Evolutionary conservation across 1,139 yeast genomes (phyloP), one percentile per base, ranked within the genome.

Genomic region (Yamadazyma blattariae): DNA sequence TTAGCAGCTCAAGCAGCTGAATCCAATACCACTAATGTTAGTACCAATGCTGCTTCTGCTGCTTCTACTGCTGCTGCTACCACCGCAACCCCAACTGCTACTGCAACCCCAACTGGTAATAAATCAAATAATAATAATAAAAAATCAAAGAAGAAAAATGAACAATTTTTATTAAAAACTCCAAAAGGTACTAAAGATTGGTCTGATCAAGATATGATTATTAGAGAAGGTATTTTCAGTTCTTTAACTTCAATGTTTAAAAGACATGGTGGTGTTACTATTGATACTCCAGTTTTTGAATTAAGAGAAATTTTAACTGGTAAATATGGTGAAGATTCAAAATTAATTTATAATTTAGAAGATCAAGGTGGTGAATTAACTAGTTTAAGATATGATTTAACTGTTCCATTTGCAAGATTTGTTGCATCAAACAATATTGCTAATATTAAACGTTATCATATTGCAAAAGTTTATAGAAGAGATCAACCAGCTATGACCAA

Each of bases 401-500:
- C 98, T 0, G 98, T 92, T 30, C 98, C 98, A 36, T 92, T 92
- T 66, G 98, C 98, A 10, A 77, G 98, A 59, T 92, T 77, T 56
- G 95, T 92, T 38, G 98, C 98, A 24, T 84, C 88, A 83, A 92
- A 92, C 68, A 88, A 87, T 53, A 76, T 92, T 44, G 83, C 87
- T 51, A 78, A 72, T 56, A 92, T 92, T 63, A 92, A 92, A 67
- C 77, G 98, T 57, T 92, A 81, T 62, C 98, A 92, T 67, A 87
- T 92, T 48, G 98, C 98, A 50, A 92, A 92, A 64, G 98, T 92
- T 36, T 92, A 92, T 66, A 79, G 98, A 67, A 83, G 98, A 66
- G 98, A 92, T 59, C 98, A 92, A 64, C 98, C 98, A 5, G 98
- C 98, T 12, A 92, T 92, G 98, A 90, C 97, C 39, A 92, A 92